Evolutionary conservation across 306 rosid genomes (phyloP).

Genomic region (Coriaria nepalensis): DNA sequence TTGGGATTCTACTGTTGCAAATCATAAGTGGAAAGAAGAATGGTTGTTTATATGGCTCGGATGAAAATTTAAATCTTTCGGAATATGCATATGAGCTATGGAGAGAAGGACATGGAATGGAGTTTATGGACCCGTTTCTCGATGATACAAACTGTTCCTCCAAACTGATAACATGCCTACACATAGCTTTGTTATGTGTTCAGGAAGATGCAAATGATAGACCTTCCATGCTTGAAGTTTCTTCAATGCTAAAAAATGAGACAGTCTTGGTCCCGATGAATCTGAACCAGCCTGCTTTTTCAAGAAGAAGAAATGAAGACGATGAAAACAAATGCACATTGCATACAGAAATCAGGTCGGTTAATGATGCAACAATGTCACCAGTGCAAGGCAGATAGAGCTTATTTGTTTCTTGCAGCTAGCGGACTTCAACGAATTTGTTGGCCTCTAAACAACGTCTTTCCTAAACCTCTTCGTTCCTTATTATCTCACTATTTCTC

Average conservation of each 20-base stretch:
- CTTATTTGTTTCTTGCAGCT: too few species aligned
- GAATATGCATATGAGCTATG: slow-evolving; percentile 46
- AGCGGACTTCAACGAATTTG: too few species aligned
- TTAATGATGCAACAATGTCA: slow-evolving; percentile 32
- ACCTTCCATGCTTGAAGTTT: slow-evolving; percentile 50
- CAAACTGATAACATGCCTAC: slow-evolving; percentile 49
- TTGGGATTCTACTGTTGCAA: slow-evolving; percentile 40
- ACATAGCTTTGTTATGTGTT: slow-evolving; percentile 47
- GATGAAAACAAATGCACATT: slow-evolving; percentile 1
- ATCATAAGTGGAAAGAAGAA: slow-evolving; percentile 51
- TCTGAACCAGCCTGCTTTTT: slow-evolving; percentile 39
- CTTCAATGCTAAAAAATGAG: slow-evolving; percentile 39
- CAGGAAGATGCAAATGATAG: slow-evolving; percentile 44
- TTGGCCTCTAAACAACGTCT: too few species aligned
- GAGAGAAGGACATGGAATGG: slow-evolving; percentile 30
- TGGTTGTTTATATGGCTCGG: slow-evolving; percentile 24
- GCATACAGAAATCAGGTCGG: slow-evolving; percentile 16
- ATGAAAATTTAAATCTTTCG: slow-evolving; percentile 34
- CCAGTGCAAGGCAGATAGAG: slow-evolving; percentile 24
- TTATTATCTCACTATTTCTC: too few species aligned
- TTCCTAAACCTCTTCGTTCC: too few species aligned
- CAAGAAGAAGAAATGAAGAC: slow-evolving; percentile 7
- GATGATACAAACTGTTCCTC: slow-evolving; percentile 32
- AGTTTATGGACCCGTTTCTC: slow-evolving; percentile 36
- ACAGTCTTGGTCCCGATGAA: slow-evolving; percentile 13